Evolutionary conservation across 208 protist species (phyloP).

Genomic region (Leishmania tropica): DNA sequence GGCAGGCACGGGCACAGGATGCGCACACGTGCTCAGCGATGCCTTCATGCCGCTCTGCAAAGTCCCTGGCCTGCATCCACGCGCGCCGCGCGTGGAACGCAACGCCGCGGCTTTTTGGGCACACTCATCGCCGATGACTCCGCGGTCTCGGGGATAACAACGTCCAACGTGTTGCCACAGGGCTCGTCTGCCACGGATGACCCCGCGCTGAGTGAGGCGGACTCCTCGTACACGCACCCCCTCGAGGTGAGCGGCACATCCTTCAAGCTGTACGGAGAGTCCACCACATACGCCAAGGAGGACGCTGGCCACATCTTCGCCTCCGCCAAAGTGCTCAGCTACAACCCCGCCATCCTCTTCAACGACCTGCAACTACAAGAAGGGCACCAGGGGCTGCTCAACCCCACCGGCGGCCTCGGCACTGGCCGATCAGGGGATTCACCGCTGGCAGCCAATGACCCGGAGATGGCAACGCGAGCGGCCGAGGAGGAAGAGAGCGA

Average conservation of each 20-base stretch:
- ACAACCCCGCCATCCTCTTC: constrained; percentile 57
- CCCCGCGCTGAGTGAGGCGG: background rate
- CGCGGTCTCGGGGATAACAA: constrained; percentile 13
- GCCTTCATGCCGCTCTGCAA: constrained; percentile 1
- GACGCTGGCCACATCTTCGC: constrained; percentile 58
- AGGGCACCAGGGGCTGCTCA: constrained; percentile 9
- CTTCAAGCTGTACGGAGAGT: constrained; percentile 68
- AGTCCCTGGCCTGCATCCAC: background rate
- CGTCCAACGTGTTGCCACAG: constrained; percentile 1
- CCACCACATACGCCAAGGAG: constrained; percentile 29
- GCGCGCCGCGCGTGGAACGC: no score
- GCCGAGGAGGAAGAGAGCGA: constrained; percentile 54
- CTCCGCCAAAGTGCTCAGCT: constrained; percentile 48
- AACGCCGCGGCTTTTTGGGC: constrained; percentile 28
- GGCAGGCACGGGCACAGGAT: background rate
- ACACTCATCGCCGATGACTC: constrained; percentile 21
- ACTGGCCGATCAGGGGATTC: constrained; percentile 8
- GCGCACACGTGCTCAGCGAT: background rate
- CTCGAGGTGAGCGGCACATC: constrained; percentile 31
- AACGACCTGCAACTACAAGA: constrained; percentile 52
- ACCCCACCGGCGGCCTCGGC: background rate
- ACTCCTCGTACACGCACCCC: constrained; percentile 43
- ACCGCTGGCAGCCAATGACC: constrained; percentile 15
- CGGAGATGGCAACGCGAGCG: constrained; percentile 20
- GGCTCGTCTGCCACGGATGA: constrained; percentile 11